Evolutionary conservation across 2,329 filamentous ascomycete genomes (phyloP).

Genomic region (Aspergillus brasiliensis): DNA sequence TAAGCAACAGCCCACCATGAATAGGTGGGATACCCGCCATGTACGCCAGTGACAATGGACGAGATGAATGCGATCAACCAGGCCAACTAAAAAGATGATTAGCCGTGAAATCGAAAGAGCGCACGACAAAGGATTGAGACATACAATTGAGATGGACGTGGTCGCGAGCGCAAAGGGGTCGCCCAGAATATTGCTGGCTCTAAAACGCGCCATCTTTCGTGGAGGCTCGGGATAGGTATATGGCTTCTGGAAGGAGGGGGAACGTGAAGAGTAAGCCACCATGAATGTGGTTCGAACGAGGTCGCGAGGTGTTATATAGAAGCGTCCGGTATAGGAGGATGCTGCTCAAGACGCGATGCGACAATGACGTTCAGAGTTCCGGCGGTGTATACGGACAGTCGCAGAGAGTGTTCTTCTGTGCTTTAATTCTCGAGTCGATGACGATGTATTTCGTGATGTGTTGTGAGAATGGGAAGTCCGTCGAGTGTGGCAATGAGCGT

Average conservation of each 20-base stretch:
- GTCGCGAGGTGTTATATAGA: constrained; percentile 10
- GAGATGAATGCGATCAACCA: constrained; percentile 92
- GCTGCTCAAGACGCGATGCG: constrained; percentile 8
- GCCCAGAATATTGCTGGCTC: constrained; percentile 85
- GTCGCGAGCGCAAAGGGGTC: constrained; percentile 96
- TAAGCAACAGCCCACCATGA: constrained; percentile 91
- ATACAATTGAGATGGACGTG: constrained; percentile 84
- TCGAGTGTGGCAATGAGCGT: constrained; percentile 2
- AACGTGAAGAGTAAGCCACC: constrained; percentile 25
- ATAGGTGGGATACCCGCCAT: constrained; percentile 72
- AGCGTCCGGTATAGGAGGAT: not conserved
- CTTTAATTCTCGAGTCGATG: not conserved
- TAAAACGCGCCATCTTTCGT: constrained; percentile 59
- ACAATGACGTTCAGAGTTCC: not conserved
- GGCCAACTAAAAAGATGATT: constrained; percentile 65
- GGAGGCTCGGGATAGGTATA: constrained; percentile 21
- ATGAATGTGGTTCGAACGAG: constrained; percentile 22
- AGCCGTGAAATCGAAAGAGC: not conserved
- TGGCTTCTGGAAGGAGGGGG: constrained; percentile 25
- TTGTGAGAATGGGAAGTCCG: not conserved
- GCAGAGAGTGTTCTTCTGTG: not conserved
- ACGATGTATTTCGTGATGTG: not conserved
- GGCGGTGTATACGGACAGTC: not conserved
- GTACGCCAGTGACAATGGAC: constrained; percentile 71
- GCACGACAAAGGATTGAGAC: constrained; percentile 41